phyloP scores from a whole-genome alignment of 441 rosid species.

The Bocquillonia castaneifolia region DNA sequence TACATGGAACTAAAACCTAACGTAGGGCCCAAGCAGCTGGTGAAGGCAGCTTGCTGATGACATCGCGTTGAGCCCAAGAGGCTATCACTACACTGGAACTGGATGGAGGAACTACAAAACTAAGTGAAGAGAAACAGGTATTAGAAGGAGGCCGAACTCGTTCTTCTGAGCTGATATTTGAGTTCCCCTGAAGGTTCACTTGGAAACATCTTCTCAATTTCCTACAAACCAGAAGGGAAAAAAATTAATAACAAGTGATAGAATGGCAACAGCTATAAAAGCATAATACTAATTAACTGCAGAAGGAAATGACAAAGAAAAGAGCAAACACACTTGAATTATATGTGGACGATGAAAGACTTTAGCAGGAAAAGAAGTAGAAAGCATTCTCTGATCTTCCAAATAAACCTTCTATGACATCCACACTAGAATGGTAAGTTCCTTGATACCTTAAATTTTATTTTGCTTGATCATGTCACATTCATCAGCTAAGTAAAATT shows the following conservation, averaged over 20 bases:
- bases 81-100: background rate
- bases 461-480: too few relatives aligned
- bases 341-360: too few relatives aligned
- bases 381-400: too few relatives aligned
- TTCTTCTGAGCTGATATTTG: conserved; percentile 48
- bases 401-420: too few relatives aligned
- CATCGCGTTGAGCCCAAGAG: background rate
- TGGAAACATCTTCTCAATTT: conserved; percentile 33
- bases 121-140: background rate
- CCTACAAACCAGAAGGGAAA: conserved; percentile 25
- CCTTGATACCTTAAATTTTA: too few relatives aligned
- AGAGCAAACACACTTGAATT: too few relatives aligned
- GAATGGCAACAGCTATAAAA: background rate
- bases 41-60: background rate
- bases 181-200: conserved; percentile 24
- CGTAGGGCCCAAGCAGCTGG: background rate
- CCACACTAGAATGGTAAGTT: too few relatives aligned
- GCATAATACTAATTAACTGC: too few relatives aligned
- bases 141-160: conserved; percentile 45
- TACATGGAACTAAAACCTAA: background rate
- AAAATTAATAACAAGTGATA: background rate
- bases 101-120: conserved; percentile 9
- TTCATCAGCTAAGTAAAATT: too few relatives aligned
- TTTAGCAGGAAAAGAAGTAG: too few relatives aligned
- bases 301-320: too few relatives aligned